These are phyloP conservation scores for Suillus occidentalis DNA, from an alignment of 768 basidiomycete species.

Conservation along the genomic window DNA sequence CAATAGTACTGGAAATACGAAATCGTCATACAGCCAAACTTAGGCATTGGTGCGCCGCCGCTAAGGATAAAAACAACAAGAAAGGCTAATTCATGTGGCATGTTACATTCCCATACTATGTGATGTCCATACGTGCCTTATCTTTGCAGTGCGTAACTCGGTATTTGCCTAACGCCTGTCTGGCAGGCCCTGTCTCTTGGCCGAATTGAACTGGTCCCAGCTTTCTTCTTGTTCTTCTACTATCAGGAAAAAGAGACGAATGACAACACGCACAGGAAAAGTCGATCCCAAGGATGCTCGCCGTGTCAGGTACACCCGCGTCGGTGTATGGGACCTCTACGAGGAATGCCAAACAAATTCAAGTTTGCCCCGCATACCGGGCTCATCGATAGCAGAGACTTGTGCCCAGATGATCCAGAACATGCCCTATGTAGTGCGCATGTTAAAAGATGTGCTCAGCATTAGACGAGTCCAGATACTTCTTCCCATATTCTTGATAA, in stretches of 20 bases:
- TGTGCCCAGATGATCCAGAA: slow-evolving; percentile 46
- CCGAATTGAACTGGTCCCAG: too few species aligned
- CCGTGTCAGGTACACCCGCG: slow-evolving; percentile 16
- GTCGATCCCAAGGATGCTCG: slow-evolving; percentile 40
- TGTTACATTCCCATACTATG: neutral
- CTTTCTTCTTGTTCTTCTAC: neutral
- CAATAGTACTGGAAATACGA: too few species aligned
- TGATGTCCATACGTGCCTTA: neutral
- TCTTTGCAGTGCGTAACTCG: neutral
- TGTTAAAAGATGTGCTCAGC: slow-evolving; percentile 59
- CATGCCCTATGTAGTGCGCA: slow-evolving; percentile 63
- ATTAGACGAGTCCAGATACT: slow-evolving; percentile 52
- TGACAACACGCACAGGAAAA: slow-evolving; percentile 14
- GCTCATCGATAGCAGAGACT: slow-evolving; percentile 45
- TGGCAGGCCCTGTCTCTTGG: too few species aligned
- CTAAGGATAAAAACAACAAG: too few species aligned
- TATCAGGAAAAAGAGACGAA: slow-evolving; percentile 1
- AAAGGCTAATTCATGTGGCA: neutral
- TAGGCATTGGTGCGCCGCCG: neutral
- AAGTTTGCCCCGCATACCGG: too few species aligned
- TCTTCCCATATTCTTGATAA: slow-evolving; percentile 45
- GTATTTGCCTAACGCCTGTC: neutral
- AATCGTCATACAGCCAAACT: too few species aligned
- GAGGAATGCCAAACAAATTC: slow-evolving; percentile 46
- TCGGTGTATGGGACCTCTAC: slow-evolving; percentile 77